These are phyloP conservation scores for Casuarina cunninghamiana DNA, from an alignment of 306 rosid genomes.

Conservation along the genomic window DNA sequence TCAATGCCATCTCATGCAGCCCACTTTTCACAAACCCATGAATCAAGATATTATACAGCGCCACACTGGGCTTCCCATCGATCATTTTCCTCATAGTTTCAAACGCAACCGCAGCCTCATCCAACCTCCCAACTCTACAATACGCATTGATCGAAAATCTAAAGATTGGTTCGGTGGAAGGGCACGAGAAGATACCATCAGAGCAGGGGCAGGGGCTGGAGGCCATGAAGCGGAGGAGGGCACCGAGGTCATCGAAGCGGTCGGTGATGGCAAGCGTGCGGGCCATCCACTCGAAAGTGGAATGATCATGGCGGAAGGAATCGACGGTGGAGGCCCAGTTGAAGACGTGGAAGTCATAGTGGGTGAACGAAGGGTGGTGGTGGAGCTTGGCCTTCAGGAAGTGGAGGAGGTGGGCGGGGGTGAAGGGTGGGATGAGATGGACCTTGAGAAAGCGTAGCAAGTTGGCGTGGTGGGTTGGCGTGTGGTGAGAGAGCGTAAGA, in stretches of 20 bases:
- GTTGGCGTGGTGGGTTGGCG: conserved; percentile 50
- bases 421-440: conserved; percentile 60
- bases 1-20: conserved; percentile 43
- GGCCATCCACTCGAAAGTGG: conserved; percentile 78
- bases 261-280: conserved; percentile 57
- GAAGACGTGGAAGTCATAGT: conserved; percentile 79
- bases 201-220: conserved; percentile 78
- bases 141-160: conserved; percentile 51
- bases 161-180: conserved; percentile 60
- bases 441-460: conserved; percentile 58
- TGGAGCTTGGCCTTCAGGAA: conserved; percentile 82
- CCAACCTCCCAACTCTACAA: conserved; percentile 55
- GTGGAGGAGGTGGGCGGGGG: conserved; percentile 57
- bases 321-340: conserved; percentile 76
- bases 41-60: conserved; percentile 59
- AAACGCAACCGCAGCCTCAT: conserved; percentile 55
- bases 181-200: conserved; percentile 76
- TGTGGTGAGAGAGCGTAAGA: conserved; percentile 44
- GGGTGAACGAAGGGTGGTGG: conserved; percentile 71
- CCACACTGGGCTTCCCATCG: conserved; percentile 64
- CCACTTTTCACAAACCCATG: conserved; percentile 78
- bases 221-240: conserved; percentile 57
- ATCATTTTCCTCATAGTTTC: conserved; percentile 59
- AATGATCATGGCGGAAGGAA: conserved; percentile 78
- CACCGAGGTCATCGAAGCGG: conserved; percentile 51